Evolutionary conservation across 495 filamentous ascomycete genomes (phyloP).

Genomic region (Sabuloglossum arenarium): DNA sequence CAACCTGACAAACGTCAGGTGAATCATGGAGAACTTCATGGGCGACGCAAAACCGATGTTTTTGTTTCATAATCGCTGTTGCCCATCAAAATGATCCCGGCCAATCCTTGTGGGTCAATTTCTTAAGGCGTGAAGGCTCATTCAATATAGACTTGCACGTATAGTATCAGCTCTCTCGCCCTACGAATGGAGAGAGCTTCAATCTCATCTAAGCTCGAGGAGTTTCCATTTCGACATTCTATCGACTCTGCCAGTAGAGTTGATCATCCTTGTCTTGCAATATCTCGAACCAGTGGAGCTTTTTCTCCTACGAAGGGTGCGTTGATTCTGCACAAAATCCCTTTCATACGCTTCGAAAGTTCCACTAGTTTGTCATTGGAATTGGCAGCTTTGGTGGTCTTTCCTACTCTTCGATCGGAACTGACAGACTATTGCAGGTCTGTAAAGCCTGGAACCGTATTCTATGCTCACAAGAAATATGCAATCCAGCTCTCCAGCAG

Average conservation of each 20-base stretch:
- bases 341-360: not conserved
- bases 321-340: not conserved
- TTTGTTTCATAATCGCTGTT: not conserved
- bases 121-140: not conserved
- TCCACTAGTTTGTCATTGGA: no score
- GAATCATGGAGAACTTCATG: not conserved
- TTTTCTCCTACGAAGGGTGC: not conserved
- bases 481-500: not conserved
- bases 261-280: not conserved
- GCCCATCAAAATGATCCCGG: not conserved
- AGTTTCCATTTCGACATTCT: constrained; percentile 1
- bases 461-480: not conserved
- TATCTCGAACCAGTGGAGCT: not conserved
- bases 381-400: not conserved
- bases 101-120: no score
- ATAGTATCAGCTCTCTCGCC: constrained; percentile 1
- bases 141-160: not conserved
- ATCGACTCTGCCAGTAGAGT: not conserved
- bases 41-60: not conserved
- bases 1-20: not conserved
- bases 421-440: not conserved
- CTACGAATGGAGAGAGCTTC: constrained; percentile 5
- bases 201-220: not conserved
- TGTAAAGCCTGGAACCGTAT: not conserved
- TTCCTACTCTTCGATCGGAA: not conserved